Conservation (phyloP, 1,139 yeast genomes). For the Spencermartinsiella ligniputridi region DNA sequence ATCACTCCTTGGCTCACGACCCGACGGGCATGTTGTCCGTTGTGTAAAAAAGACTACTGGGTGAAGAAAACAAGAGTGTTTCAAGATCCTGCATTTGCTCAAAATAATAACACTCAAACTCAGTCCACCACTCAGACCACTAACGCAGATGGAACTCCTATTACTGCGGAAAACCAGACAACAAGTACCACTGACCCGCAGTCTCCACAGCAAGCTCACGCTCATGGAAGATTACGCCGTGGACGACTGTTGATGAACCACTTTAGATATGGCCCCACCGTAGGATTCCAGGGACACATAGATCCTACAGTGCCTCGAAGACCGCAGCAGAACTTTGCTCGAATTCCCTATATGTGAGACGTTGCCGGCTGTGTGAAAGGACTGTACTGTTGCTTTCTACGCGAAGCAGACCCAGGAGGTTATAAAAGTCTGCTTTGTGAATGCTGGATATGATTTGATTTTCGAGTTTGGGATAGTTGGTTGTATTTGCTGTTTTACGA, state of each 20-base stretch:
- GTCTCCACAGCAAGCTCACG: not conserved
- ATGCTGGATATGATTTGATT: no score
- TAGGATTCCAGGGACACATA: not conserved
- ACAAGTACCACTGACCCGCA: not conserved
- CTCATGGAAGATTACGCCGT: not conserved
- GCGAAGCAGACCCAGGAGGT: no score
- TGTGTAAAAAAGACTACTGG: constrained; percentile 52
- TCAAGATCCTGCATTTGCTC: no score
- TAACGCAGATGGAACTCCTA: not conserved
- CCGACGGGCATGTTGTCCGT: constrained; percentile 76
- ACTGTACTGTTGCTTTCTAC: no score
- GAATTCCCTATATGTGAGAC: not conserved
- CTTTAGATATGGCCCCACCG: not conserved
- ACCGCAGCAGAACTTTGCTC: not conserved
- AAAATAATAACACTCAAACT: no score
- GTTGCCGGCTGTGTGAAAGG: no score
- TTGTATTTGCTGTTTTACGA: no score
- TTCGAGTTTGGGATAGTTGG: no score
- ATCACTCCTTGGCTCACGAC: constrained; percentile 77
- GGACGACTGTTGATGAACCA: not conserved
- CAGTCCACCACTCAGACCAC: not conserved
- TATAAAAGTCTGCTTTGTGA: no score
- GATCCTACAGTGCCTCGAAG: not conserved
- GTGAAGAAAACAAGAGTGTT: not conserved
- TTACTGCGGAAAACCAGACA: no score